Base-by-base conservation (phyloP, 2,329 filamentous ascomycete species). In the Ramichloridium luteum region DNA sequence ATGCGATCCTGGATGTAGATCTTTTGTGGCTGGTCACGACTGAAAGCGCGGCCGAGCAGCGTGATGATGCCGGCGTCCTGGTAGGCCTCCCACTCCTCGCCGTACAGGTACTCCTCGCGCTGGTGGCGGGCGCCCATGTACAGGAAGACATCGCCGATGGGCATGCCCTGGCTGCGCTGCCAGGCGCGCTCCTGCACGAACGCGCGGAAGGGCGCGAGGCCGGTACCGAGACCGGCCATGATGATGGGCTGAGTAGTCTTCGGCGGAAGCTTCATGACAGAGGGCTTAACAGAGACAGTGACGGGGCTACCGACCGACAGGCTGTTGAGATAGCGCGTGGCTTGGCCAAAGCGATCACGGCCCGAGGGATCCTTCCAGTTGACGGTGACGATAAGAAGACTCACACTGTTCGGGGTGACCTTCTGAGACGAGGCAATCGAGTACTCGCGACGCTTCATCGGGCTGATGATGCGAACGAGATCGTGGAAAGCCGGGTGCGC, bases 1-100 rank as follows among this genome's bases (percentile, higher is more conserved):
- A 98, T 98, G 45, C 86, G 75, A 57, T 98, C 90, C 67, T 98
- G 90, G 53, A 98, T 98, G 62, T 98, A 98, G 44, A 98, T 93
- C 76, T 98, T 98, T 65, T 94, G 71, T 11, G 83, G 80, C 70
- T 98, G 90, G 56, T 98, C 90, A 55, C 90, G 80, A 37, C 83
- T 93, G 69, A 98, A 98, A 26, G 90, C 90, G 31, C 83, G 76
- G 31, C 90, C 90, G 30, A 98, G 74, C 25, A 93, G 72, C 0
- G 90, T 98, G 56, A 98, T 86, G 48, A 98, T 83, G 31, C 90
- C 90, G 0, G 90, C 85, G 38, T 86, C 88, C 53, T 90, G 74
- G 61, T 98, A 98, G 0, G 90, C 90, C 60, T 98, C 90, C 90
- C 90, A 98, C 60, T 98, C 90, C 60, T 98, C 90, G 40, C 90